These are phyloP conservation scores for Apiospora hydei DNA, from an alignment of 2,329 filamentous ascomycete genomes.

Conservation along the genomic window DNA sequence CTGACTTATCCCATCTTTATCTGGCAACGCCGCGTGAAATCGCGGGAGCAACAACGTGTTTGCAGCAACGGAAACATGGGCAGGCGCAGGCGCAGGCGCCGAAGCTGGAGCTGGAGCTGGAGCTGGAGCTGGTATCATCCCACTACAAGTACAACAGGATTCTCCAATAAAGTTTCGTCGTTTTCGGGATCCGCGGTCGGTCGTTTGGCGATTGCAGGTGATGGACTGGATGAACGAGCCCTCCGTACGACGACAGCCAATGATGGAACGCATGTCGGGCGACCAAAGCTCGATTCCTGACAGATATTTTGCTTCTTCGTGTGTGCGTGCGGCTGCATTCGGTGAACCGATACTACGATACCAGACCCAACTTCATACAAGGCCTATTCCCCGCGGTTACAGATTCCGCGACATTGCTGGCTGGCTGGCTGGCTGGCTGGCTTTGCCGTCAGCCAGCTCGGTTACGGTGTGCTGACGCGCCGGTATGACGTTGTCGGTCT, in stretches of 20 bases:
- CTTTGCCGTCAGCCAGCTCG: not conserved
- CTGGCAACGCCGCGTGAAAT: not conserved
- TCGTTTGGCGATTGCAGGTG: constrained; percentile 5
- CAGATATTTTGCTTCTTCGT: not conserved
- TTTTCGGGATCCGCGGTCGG: constrained; percentile 18
- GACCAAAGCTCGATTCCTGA: constrained; percentile 8
- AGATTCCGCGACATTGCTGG: not conserved
- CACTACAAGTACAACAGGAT: not conserved
- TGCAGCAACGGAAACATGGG: not conserved
- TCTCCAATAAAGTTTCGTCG: constrained; percentile 16
- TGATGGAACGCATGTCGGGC: not conserved
- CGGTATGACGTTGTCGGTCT: constrained; percentile 12
- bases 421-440: not conserved
- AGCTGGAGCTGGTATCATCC: not conserved
- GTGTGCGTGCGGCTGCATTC: not conserved
- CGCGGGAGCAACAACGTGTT: not conserved
- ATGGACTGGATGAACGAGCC: constrained; percentile 13
- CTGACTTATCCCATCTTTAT: constrained; percentile 14
- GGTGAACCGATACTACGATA: not conserved
- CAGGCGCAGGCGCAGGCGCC: not conserved
- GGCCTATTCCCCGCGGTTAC: constrained; percentile 17
- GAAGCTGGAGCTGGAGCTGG: too few species aligned
- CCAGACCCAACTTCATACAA: constrained; percentile 6
- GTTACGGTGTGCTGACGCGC: constrained; percentile 17
- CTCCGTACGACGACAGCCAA: not conserved